A percentile compares a stretch with the other conserved stretches of the same genome.
These are phyloP conservation scores for Diutina rugosa DNA, from an alignment of 1,139 yeast genomes.

Conservation along the genomic window DNA sequence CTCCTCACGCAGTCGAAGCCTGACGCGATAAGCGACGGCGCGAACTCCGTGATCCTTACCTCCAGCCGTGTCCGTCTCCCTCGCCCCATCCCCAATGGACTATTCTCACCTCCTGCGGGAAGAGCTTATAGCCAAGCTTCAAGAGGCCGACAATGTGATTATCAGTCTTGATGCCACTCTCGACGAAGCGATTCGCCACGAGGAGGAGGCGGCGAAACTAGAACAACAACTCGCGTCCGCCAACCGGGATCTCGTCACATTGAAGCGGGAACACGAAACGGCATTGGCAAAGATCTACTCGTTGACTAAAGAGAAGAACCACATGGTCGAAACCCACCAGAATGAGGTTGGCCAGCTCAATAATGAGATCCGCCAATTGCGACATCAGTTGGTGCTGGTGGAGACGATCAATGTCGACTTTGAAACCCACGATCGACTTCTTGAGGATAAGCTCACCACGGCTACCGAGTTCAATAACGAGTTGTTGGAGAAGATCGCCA, in stretches of 20 bases:
- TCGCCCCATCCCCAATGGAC: background rate
- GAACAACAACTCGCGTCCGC: conserved; percentile 14
- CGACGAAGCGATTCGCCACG: conserved; percentile 23
- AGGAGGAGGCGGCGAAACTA: conserved; percentile 24
- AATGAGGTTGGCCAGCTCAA: conserved; percentile 9
- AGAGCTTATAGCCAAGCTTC: conserved; percentile 5
- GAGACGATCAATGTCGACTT: conserved; percentile 30
- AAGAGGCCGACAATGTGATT: conserved; percentile 24
- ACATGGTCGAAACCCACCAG: conserved; percentile 12
- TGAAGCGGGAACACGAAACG: conserved; percentile 7
- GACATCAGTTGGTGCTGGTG: conserved; percentile 21
- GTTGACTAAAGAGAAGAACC: conserved; percentile 4
- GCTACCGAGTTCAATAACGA: conserved; percentile 28
- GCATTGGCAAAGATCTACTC: conserved; percentile 7
- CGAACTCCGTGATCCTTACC: background rate
- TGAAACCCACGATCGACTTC: conserved; percentile 26
- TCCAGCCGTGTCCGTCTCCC: background rate
- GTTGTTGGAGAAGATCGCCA: conserved; percentile 26
- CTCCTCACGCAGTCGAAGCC: too few relatives aligned
- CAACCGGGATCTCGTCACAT: conserved; percentile 6
- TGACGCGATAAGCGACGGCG: too few relatives aligned
- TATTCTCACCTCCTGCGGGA: background rate
- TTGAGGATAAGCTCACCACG: conserved; percentile 18
- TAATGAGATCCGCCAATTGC: conserved; percentile 10
- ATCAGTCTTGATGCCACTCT: conserved; percentile 30